A percentile compares a stretch with the other conserved stretches of the same genome.
phyloP scores from a whole-genome alignment of 1,284 basidiomycete species.

The Singerocomus inundabilis region DNA sequence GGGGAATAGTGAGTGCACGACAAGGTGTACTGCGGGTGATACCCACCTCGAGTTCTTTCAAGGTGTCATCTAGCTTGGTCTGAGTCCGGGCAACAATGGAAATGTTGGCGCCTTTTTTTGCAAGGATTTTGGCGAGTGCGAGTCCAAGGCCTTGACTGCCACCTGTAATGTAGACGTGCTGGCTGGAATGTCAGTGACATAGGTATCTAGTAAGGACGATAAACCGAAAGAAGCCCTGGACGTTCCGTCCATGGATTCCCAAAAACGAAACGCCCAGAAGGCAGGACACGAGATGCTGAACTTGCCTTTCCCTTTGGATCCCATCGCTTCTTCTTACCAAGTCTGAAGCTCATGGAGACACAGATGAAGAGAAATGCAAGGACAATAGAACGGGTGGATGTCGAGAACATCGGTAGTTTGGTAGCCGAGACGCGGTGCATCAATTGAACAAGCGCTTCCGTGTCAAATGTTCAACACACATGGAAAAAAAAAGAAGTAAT shows the following conservation, averaged over 20 bases:
- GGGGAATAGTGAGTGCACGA: neutral
- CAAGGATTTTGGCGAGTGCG: conserved; percentile 59
- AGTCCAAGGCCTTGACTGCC: conserved; percentile 60
- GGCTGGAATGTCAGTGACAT: neutral
- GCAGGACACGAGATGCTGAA: neutral
- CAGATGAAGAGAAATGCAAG: conserved; percentile 15
- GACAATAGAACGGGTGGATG: conserved; percentile 4
- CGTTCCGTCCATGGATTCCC: neutral
- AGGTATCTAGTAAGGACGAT: neutral
- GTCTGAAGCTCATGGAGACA: conserved; percentile 23
- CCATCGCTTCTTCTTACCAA: conserved; percentile 30
- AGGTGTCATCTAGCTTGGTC: conserved; percentile 51
- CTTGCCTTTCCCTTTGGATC: conserved; percentile 31
- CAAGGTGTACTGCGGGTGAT: neutral
- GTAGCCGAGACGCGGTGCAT: neutral
- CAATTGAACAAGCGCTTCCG: too few species aligned
- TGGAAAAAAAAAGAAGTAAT: too few species aligned
- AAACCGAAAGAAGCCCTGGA: neutral
- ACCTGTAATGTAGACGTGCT: conserved; percentile 35
- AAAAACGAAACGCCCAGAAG: neutral
- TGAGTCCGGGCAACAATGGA: conserved; percentile 69
- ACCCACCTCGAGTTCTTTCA: conserved; percentile 53
- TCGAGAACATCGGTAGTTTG: neutral
- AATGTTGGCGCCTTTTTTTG: conserved; percentile 62
- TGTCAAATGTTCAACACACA: too few species aligned